Evolutionary conservation across 2,329 filamentous ascomycete genomes (phyloP).

Genomic region (Madurella fahalii): DNA sequence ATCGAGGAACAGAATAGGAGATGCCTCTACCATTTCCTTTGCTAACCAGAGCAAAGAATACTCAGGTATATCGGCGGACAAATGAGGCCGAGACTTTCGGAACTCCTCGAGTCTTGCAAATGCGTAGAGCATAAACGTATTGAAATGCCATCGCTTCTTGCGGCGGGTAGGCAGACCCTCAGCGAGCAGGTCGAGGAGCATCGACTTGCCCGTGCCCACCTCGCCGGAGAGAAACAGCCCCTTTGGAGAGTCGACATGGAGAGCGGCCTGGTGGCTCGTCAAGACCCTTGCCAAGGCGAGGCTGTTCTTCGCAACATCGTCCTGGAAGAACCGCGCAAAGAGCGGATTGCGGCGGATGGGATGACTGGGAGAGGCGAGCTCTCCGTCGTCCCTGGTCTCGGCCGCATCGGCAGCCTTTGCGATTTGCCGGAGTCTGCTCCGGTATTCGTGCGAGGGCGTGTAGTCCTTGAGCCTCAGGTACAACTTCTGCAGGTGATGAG

Average conservation of each 20-base stretch:
- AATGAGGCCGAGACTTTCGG: conserved; percentile 37
- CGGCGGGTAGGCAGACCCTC: conserved; percentile 69
- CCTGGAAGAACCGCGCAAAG: conserved; percentile 56
- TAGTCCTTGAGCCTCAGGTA: conserved; percentile 76
- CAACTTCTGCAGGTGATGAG: conserved; percentile 71
- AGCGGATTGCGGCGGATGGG: conserved; percentile 56
- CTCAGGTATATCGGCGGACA: conserved; percentile 38
- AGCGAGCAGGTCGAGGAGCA: conserved; percentile 80
- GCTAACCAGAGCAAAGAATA: conserved; percentile 71
- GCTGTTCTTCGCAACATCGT: conserved; percentile 51
- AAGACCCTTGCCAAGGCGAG: conserved; percentile 66
- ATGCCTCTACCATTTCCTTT: conserved; percentile 68
- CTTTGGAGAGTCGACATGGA: conserved; percentile 66
- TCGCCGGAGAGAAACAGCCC: conserved; percentile 76
- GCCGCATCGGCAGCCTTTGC: conserved; percentile 42
- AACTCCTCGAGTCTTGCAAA: conserved; percentile 68
- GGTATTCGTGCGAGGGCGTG: conserved; percentile 66
- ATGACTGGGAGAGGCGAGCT: conserved; percentile 49
- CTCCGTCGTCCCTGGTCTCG: conserved; percentile 31
- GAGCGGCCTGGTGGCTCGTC: conserved; percentile 65
- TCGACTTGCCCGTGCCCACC: conserved; percentile 78
- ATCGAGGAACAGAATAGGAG: conserved; percentile 74
- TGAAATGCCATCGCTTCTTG: conserved; percentile 78
- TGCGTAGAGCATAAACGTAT: conserved; percentile 79
- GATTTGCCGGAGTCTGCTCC: conserved; percentile 59